Evolutionary conservation across 2,329 filamentous ascomycete species (phyloP).

Genomic region (Epichloe coenophiala): DNA sequence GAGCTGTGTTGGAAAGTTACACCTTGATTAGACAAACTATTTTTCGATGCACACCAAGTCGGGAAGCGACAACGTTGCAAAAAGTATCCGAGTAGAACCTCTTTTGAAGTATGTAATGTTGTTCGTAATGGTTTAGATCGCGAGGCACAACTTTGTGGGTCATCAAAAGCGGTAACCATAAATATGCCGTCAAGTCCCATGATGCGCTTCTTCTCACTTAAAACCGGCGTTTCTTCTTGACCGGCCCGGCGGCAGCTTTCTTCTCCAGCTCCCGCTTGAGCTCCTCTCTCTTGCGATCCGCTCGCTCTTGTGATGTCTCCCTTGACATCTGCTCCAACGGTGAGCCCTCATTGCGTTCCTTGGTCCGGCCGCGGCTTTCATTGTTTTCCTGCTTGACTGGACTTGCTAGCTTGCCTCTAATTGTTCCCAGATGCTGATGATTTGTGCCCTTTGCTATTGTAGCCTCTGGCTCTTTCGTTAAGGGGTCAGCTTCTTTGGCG

Average conservation of each 20-base stretch:
- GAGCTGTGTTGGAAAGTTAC: neutral
- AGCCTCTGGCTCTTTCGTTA: neutral
- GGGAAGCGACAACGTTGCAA: neutral
- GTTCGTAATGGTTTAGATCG: neutral
- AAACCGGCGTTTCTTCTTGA: conserved; percentile 44
- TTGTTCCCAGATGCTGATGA: conserved; percentile 19
- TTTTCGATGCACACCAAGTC: neutral
- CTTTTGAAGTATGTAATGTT: neutral
- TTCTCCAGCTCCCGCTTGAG: conserved; percentile 35
- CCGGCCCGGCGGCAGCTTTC: conserved; percentile 34
- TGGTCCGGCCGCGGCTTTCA: conserved; percentile 11
- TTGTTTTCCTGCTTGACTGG: conserved; percentile 11
- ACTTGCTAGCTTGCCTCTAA: conserved; percentile 14
- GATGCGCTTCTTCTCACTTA: conserved; percentile 12
- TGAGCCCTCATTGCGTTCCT: conserved; percentile 8
- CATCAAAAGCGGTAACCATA: no score
- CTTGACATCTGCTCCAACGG: conserved; percentile 19
- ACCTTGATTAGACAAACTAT: neutral
- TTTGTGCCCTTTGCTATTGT: neutral
- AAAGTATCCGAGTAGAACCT: neutral
- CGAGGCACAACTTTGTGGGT: neutral
- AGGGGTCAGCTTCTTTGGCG: conserved; percentile 10
- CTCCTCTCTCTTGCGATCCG: conserved; percentile 37
- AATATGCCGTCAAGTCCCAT: neutral
- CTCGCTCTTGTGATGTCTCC: conserved; percentile 31